phyloP scores from a whole-genome alignment of 129 eudicot species.

The Tanacetum coccineum region DNA sequence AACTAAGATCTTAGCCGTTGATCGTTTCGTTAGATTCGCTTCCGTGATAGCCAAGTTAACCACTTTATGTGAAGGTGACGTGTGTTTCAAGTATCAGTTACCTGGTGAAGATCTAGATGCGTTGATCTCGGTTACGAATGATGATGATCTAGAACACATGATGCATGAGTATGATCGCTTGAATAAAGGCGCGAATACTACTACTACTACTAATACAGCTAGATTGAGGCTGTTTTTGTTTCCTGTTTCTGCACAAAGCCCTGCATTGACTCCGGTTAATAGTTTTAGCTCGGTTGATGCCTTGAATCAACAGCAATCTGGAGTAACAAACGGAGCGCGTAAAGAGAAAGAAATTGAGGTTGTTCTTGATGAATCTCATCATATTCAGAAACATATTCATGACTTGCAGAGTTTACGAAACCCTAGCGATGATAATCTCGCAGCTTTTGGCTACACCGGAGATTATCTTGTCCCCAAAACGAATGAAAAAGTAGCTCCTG shows the following conservation, averaged over 20 bases:
- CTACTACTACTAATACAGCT: slow-evolving; percentile 55
- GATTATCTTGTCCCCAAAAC: slow-evolving; percentile 41
- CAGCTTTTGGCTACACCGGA: slow-evolving; percentile 31
- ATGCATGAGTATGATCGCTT: slow-evolving; percentile 83
- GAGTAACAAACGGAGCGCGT: no score
- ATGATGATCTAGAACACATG: slow-evolving; percentile 84
- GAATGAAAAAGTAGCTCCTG: slow-evolving; percentile 37
- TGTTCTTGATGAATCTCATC: slow-evolving; percentile 42
- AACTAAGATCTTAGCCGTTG: slow-evolving; percentile 67
- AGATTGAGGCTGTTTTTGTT: slow-evolving; percentile 66
- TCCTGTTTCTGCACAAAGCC: slow-evolving; percentile 32
- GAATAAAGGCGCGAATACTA: slow-evolving; percentile 38
- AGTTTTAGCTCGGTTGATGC: slow-evolving; percentile 71
- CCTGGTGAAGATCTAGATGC: slow-evolving; percentile 92
- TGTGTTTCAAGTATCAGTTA: slow-evolving; percentile 66
- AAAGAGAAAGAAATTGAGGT: slow-evolving; percentile 19
- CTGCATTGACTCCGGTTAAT: slow-evolving; percentile 35
- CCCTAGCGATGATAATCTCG: slow-evolving; percentile 53
- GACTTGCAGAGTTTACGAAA: slow-evolving; percentile 52
- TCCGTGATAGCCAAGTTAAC: slow-evolving; percentile 40
- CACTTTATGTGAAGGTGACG: slow-evolving; percentile 37
- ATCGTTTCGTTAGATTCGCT: slow-evolving; percentile 46
- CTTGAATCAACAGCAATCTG: slow-evolving; percentile 26
- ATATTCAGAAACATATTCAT: slow-evolving; percentile 67
- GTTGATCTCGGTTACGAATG: slow-evolving; percentile 73